phyloP scores from a whole-genome alignment of 495 filamentous ascomycete species.

The Clavariopsis aquatica region DNA sequence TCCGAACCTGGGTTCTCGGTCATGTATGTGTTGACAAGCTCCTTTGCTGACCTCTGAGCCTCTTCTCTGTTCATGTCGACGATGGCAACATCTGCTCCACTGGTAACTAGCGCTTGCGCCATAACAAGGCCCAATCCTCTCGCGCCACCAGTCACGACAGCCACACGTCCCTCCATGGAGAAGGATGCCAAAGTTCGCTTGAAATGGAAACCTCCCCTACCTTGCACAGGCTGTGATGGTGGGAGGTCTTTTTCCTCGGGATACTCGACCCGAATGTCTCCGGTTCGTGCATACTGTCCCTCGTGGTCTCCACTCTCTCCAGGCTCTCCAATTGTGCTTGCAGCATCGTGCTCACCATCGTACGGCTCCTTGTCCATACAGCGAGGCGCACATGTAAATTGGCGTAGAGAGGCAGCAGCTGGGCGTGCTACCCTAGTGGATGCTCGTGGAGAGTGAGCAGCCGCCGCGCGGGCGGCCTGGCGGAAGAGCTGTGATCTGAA shows the following conservation, averaged over 20 bases:
- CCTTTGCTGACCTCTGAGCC: conserved; percentile 71
- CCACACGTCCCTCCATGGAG: conserved; percentile 75
- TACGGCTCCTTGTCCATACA: conserved; percentile 22
- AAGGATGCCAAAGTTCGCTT: conserved; percentile 74
- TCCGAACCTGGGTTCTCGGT: conserved; percentile 76
- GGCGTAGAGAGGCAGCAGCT: conserved; percentile 10
- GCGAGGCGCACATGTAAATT: conserved; percentile 19
- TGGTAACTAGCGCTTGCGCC: conserved; percentile 82
- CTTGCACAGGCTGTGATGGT: conserved; percentile 63
- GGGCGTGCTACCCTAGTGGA: conserved; percentile 11
- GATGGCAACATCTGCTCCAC: conserved; percentile 86
- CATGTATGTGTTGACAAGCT: conserved; percentile 70
- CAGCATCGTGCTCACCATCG: conserved; percentile 36
- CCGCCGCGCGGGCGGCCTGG: conserved; percentile 22
- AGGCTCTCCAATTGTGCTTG: conserved; percentile 38
- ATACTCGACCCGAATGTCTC: conserved; percentile 73
- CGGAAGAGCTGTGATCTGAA: conserved; percentile 30
- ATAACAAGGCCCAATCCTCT: conserved; percentile 86
- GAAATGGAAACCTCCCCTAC: conserved; percentile 68
- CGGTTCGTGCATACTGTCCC: conserved; percentile 71
- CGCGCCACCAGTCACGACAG: conserved; percentile 82
- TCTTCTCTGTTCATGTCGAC: conserved; percentile 91
- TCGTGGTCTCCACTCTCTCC: conserved; percentile 46
- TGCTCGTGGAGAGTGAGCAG: conserved; percentile 18
- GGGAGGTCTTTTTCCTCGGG: conserved; percentile 71